Percentiles rank a stretch among this genome's conserved stretches.
These are phyloP conservation scores for Cyclocybe aegerita DNA, from an alignment of 768 basidiomycete genomes.

Conservation along the genomic window DNA sequence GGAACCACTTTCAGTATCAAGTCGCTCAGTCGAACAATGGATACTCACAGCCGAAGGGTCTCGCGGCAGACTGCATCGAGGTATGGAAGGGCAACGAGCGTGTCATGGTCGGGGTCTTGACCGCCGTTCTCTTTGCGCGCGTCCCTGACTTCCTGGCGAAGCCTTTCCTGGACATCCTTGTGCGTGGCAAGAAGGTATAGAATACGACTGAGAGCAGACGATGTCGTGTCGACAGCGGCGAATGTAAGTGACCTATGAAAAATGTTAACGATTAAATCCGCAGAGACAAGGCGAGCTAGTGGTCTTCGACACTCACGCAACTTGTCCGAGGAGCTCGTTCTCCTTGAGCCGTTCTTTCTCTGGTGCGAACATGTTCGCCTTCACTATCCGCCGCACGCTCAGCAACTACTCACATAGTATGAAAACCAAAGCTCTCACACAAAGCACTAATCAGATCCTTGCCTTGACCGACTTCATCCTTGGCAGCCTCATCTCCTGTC, in stretches of 20 bases:
- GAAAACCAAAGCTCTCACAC: constrained; percentile 24
- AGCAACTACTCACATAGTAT: neutral
- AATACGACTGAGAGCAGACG: constrained; percentile 33
- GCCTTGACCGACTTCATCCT: constrained; percentile 34
- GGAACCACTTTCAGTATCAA: neutral
- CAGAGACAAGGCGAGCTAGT: neutral
- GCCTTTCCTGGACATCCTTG: constrained; percentile 28
- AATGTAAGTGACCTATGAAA: constrained; percentile 25
- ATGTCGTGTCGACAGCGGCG: constrained; percentile 46
- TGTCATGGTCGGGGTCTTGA: constrained; percentile 34
- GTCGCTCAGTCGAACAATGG: neutral
- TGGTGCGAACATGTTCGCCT: constrained; percentile 30
- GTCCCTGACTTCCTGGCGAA: constrained; percentile 34
- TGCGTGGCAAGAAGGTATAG: constrained; percentile 32
- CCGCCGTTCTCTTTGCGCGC: constrained; percentile 18
- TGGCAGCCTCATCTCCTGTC: constrained; percentile 31
- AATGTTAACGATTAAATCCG: neutral
- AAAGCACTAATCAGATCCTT: constrained; percentile 49
- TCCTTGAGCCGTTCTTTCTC: constrained; percentile 32
- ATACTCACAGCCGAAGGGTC: constrained; percentile 35
- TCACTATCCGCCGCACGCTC: constrained; percentile 22
- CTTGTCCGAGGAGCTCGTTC: constrained; percentile 32
- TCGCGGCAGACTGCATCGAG: constrained; percentile 40
- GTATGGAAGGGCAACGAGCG: constrained; percentile 33
- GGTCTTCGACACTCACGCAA: constrained; percentile 13